These are phyloP conservation scores for Peribolospora baueri DNA, from an alignment of 768 basidiomycete genomes.

Conservation along the genomic window DNA sequence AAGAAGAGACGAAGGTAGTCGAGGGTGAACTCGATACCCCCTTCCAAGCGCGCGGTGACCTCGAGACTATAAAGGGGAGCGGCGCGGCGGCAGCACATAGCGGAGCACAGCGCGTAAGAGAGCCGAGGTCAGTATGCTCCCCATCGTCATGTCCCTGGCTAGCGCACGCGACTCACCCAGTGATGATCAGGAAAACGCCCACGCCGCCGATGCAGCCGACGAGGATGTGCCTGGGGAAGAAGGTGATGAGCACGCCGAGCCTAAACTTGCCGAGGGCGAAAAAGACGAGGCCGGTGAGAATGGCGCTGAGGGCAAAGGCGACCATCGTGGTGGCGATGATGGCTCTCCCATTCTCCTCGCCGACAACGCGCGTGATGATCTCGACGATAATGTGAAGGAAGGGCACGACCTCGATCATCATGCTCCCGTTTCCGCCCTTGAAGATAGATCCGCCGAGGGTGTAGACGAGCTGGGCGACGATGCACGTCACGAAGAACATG, in stretches of 20 bases:
- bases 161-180: slow-evolving; percentile 32
- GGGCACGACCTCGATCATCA: slow-evolving; percentile 99
- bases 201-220: slow-evolving; percentile 93
- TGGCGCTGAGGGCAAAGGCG: slow-evolving; percentile 60
- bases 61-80: slow-evolving; percentile 32
- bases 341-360: slow-evolving; percentile 38
- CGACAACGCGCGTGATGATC: slow-evolving; percentile 45
- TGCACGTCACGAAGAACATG: slow-evolving; percentile 29
- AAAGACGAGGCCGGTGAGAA: slow-evolving; percentile 63
- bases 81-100: neutral
- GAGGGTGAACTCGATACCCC: slow-evolving; percentile 46
- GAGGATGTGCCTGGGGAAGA: slow-evolving; percentile 87
- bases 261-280: slow-evolving; percentile 62
- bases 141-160: neutral
- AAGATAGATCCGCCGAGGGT: slow-evolving; percentile 70
- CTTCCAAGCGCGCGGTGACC: slow-evolving; percentile 50
- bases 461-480: slow-evolving; percentile 62
- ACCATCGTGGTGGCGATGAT: slow-evolving; percentile 81
- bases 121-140: neutral
- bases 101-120: neutral
- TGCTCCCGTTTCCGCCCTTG: slow-evolving; percentile 68
- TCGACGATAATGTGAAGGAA: slow-evolving; percentile 84
- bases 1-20: slow-evolving; percentile 45
- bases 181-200: slow-evolving; percentile 70
- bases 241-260: slow-evolving; percentile 66